Evolutionary conservation across 2,329 filamentous ascomycete genomes (phyloP).

Genomic region (Colletotrichum caudatum): DNA sequence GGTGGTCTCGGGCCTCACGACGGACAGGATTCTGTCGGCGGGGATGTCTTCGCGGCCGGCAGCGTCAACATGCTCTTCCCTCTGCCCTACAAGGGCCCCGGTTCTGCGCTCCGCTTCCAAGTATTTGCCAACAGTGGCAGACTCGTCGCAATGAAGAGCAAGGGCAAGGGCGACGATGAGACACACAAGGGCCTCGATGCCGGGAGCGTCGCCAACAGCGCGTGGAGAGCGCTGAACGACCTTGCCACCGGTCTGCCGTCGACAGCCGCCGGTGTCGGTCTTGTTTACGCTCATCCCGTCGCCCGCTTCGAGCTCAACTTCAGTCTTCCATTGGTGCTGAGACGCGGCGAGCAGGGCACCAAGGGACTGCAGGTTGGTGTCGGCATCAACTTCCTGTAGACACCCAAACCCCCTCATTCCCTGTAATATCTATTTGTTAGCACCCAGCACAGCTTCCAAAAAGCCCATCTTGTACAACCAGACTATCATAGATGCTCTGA

Average conservation of each 20-base stretch:
- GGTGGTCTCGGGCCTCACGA: constrained; percentile 91
- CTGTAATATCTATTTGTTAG: constrained; percentile 4
- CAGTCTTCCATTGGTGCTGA: constrained; percentile 83
- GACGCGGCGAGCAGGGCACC: constrained; percentile 85
- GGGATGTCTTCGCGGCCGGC: constrained; percentile 91
- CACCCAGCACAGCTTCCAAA: neutral
- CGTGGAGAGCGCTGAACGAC: constrained; percentile 74
- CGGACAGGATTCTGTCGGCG: constrained; percentile 86
- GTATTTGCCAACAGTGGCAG: constrained; percentile 92
- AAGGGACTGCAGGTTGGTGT: constrained; percentile 97
- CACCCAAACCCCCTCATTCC: neutral
- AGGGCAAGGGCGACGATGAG: constrained; percentile 59
- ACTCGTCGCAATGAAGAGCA: constrained; percentile 78
- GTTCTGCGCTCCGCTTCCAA: constrained; percentile 88
- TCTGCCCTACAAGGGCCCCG: constrained; percentile 82
- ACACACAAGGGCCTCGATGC: constrained; percentile 52
- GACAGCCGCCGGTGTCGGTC: constrained; percentile 85
- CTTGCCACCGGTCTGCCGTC: constrained; percentile 83
- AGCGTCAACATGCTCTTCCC: constrained; percentile 89
- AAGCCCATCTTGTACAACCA: constrained; percentile 19
- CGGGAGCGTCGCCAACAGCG: constrained; percentile 62
- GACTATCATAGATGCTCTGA: constrained; percentile 1
- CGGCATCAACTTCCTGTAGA: constrained; percentile 91
- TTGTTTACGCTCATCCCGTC: constrained; percentile 95
- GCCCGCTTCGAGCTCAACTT: constrained; percentile 98